These are phyloP conservation scores for Starmerella vaccinii DNA, from an alignment of 805 yeast species.

Conservation along the genomic window DNA sequence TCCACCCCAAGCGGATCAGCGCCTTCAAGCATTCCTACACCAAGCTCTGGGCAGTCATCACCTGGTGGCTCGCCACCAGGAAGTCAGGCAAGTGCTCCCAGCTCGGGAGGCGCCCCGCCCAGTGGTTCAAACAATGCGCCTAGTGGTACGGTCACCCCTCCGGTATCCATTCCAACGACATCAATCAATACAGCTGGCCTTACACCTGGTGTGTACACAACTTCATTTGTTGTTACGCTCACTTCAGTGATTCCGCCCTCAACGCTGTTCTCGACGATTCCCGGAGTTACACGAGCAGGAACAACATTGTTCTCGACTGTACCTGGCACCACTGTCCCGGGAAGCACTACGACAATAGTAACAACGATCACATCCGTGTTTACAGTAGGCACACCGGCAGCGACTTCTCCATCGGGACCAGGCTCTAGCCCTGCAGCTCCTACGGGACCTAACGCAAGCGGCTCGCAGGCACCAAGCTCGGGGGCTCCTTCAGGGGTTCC, in stretches of 20 bases:
- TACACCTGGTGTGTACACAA: conserved; percentile 9
- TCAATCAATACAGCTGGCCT: conserved; percentile 11
- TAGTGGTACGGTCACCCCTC: too few species aligned
- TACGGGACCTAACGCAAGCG: too few species aligned
- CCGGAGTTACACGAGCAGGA: conserved; percentile 19
- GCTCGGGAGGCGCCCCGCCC: too few species aligned
- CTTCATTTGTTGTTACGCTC: conserved; percentile 1
- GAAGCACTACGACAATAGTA: not conserved
- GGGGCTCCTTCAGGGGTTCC: too few species aligned
- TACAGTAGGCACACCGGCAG: conserved; percentile 9
- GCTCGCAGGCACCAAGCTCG: too few species aligned
- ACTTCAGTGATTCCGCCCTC: conserved; percentile 4
- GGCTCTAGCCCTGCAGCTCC: not conserved
- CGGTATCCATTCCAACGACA: not conserved
- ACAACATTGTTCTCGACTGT: conserved; percentile 10
- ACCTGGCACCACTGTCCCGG: conserved; percentile 1
- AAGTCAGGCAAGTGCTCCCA: too few species aligned
- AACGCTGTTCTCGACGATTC: conserved; percentile 14
- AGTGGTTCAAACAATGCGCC: not conserved
- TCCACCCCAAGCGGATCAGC: too few species aligned
- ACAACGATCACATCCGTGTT: conserved; percentile 8
- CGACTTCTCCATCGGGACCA: not conserved
- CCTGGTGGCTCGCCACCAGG: too few species aligned
- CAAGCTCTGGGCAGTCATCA: too few species aligned
- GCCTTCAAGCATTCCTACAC: too few species aligned